Evolutionary conservation across 805 yeast species (phyloP).

Genomic region (Sugiyamaella qingdaonensis): DNA sequence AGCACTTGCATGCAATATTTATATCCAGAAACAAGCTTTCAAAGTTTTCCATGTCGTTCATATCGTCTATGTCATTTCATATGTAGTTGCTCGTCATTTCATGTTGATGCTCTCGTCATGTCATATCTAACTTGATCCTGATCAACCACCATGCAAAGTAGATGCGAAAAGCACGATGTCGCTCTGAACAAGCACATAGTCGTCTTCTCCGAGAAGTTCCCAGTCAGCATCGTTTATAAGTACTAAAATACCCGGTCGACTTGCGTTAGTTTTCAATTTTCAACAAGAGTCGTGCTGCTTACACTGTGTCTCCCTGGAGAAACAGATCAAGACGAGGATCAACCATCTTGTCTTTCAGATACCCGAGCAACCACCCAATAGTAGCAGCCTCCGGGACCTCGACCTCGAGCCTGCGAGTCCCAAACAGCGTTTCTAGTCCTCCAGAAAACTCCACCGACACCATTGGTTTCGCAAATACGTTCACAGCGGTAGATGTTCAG

Average conservation of each 20-base stretch:
- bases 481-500: too few relatives aligned
- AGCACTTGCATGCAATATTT: too few relatives aligned
- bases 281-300: slow-evolving; percentile 2
- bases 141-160: slow-evolving; percentile 91
- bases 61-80: not conserved
- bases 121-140: too few relatives aligned
- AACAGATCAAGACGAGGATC: slow-evolving; percentile 64
- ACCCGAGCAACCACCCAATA: slow-evolving; percentile 50
- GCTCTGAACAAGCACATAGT: slow-evolving; percentile 66
- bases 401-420: slow-evolving; percentile 52
- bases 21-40: not conserved
- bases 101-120: too few relatives aligned
- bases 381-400: slow-evolving; percentile 33
- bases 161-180: slow-evolving; percentile 86
- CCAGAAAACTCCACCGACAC: slow-evolving; percentile 46
- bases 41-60: not conserved
- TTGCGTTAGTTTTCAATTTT: not conserved
- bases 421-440: slow-evolving; percentile 79
- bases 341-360: slow-evolving; percentile 52
- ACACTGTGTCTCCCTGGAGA: slow-evolving; percentile 70
- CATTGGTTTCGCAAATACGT: too few relatives aligned
- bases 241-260: slow-evolving; percentile 86
- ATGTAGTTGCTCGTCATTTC: not conserved
- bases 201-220: slow-evolving; percentile 90
- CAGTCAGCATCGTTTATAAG: slow-evolving; percentile 92